phyloP scores from a whole-genome alignment of 208 protist species.

The Tritrichomonas foetus region DNA sequence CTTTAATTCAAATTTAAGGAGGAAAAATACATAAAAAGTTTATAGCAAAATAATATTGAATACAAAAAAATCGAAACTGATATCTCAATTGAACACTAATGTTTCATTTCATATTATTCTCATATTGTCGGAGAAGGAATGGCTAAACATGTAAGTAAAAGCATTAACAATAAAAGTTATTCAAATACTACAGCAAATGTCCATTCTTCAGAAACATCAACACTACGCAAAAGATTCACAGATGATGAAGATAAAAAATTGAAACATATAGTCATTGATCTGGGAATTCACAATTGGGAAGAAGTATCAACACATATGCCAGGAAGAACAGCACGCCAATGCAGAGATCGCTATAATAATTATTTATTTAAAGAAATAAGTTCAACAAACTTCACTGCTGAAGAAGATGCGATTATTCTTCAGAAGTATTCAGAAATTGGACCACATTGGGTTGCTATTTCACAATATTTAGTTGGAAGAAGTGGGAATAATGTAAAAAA shows the following conservation, averaged over 20 bases:
- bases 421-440: not conserved
- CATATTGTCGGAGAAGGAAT: too few relatives aligned
- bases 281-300: not conserved
- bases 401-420: conserved; percentile 21
- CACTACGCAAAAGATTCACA: not conserved
- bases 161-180: too few relatives aligned
- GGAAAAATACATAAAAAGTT: too few relatives aligned
- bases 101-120: too few relatives aligned
- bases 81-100: too few relatives aligned
- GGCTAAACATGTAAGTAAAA: too few relatives aligned
- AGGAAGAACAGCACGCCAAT: not conserved
- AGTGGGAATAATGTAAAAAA: too few relatives aligned
- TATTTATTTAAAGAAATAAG: not conserved
- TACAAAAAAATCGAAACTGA: too few relatives aligned
- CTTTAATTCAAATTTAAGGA: too few relatives aligned
- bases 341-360: not conserved
- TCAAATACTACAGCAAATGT: too few relatives aligned
- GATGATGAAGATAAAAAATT: not conserved
- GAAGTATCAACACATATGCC: not conserved
- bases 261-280: not conserved
- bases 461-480: not conserved
- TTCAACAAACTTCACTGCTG: not conserved
- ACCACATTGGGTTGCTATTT: not conserved
- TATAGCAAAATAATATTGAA: too few relatives aligned
- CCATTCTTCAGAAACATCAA: too few relatives aligned